Base-by-base conservation (phyloP, 192 early-diverging fungal genomes). In the Coemansia sp. region DNA sequence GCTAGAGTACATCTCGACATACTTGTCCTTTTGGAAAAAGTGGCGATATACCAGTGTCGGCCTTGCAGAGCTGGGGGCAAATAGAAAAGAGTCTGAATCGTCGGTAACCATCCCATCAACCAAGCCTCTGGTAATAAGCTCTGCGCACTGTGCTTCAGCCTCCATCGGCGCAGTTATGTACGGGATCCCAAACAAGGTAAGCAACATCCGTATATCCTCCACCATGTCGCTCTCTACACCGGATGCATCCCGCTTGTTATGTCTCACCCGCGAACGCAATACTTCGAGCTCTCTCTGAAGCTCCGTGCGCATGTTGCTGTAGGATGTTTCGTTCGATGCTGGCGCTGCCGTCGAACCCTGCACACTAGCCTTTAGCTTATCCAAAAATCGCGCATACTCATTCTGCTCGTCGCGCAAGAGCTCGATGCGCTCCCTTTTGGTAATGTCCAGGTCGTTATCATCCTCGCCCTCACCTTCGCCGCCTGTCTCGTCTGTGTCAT, bases 41-140 rank as follows among this genome's bases (percentile, higher is more conserved):
- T 99, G 95, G 57, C 92, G 93, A 72, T 94, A 98, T 2, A 98
- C 89, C 3, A 56, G 43, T 12, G 70, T 77, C 24, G 39, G 20
- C 3, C 86, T 79, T 6, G 74, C 53, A 2, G 85, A 86, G 16
- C n/a, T 38, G 20, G 57, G 34, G 11, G 96, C 95, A 87, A 99
- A 98, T 34, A 99, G 76, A 71, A 98, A 98, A 7, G 96, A 94
- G 71, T 99, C 98, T 16, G 93, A 94, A 63, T 98, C 98, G 69
- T 99, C 98, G 0, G 96, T 98, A 41, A 98, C 86, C 58, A 98
- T 95, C 0, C 95, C 98, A 66, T 99, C 94, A 0, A 97, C 94
- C 20, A 97, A 81, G 4, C 72, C 66, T 3, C 77, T 69, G 2
- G 77, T 35, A 6, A 87, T 67, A 36, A 93, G 72, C 38, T 84